Evolutionary conservation across 2,329 filamentous ascomycete species (phyloP).

Genomic region (Sclerotinia subarctica): DNA sequence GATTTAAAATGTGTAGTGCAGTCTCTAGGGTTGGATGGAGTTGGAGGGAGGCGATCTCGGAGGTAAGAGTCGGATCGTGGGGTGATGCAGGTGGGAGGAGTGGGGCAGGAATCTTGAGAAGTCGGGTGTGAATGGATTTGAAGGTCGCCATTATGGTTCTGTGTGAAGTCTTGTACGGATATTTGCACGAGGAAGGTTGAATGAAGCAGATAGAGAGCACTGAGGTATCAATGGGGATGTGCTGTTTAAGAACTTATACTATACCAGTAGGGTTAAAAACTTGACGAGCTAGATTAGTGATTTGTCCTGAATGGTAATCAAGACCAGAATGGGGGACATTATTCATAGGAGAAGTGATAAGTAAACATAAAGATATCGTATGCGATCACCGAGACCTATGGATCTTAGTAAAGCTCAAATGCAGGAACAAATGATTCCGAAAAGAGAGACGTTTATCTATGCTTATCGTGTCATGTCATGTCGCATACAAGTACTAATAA

Average conservation of each 20-base stretch:
- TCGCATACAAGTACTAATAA: background rate
- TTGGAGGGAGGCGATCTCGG: constrained; percentile 36
- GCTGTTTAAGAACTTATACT: background rate
- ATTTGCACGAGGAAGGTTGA: background rate
- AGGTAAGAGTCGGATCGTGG: constrained; percentile 27
- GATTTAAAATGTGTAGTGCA: constrained; percentile 50
- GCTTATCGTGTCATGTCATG: background rate
- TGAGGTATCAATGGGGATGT: background rate
- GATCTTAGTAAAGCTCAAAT: background rate
- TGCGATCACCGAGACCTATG: background rate
- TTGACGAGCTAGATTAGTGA: background rate
- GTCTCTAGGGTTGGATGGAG: constrained; percentile 50
- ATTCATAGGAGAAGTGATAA: background rate
- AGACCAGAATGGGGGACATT: background rate
- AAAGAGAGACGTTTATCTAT: background rate
- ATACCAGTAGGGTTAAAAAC: background rate
- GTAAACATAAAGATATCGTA: background rate
- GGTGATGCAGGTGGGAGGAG: constrained; percentile 32
- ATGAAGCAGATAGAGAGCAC: background rate
- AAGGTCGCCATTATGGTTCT: constrained; percentile 9
- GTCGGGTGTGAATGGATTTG: constrained; percentile 6
- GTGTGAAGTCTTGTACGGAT: background rate
- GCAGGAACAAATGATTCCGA: background rate
- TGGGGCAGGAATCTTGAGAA: constrained; percentile 25
- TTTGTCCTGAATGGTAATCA: background rate